A percentile compares a stretch with the other conserved stretches of the same genome.
Conservation (phyloP, 208 protist genomes). For the Trypanosoma scelopori region DNA sequence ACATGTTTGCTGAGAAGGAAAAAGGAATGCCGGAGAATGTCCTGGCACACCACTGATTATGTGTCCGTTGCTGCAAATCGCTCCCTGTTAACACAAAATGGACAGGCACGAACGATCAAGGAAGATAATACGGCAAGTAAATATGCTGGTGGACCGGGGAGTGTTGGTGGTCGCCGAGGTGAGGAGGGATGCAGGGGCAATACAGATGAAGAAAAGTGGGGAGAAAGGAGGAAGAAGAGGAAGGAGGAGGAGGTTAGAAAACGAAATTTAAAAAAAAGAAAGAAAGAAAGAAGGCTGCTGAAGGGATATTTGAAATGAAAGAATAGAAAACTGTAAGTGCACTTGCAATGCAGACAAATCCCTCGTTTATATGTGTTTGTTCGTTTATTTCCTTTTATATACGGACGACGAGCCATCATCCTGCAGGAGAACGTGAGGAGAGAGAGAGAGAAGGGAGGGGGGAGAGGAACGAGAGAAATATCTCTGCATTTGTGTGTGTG, state of each 20-base stretch:
- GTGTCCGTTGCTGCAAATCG: not conserved
- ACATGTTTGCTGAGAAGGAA: not conserved
- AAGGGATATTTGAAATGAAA: too few relatives aligned
- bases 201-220: not conserved
- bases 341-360: not conserved
- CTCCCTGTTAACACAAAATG: not conserved
- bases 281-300: constrained; percentile 5
- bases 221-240: constrained; percentile 1
- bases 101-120: not conserved
- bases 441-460: too few relatives aligned
- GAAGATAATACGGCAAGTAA: too few relatives aligned
- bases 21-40: not conserved
- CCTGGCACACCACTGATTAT: too few relatives aligned
- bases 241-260: not conserved
- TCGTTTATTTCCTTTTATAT: not conserved
- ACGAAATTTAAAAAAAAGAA: constrained; percentile 9
- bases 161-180: not conserved
- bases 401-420: too few relatives aligned
- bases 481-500: too few relatives aligned
- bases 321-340: not conserved
- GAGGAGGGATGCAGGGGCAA: not conserved
- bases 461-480: too few relatives aligned
- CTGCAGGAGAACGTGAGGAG: too few relatives aligned
- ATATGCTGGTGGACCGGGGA: not conserved
- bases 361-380: not conserved